These are phyloP conservation scores for Alternaria sp. DNA, from an alignment of 2,329 filamentous ascomycete species.

Conservation along the genomic window DNA sequence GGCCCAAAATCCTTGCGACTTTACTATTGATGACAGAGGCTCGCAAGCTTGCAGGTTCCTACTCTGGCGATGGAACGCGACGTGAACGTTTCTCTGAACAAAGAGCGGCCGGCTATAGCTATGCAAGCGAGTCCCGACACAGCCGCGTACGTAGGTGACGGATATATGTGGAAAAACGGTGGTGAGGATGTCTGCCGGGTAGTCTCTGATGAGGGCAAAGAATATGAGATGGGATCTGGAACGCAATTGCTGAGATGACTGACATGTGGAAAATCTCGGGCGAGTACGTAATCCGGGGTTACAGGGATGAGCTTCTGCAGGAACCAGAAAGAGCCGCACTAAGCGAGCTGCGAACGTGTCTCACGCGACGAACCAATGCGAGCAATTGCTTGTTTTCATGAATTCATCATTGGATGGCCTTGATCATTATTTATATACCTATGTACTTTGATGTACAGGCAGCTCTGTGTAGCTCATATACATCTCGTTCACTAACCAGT, in stretches of 20 bases:
- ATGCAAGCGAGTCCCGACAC: neutral
- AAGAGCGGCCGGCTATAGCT: constrained; percentile 5
- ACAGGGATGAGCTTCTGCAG: constrained; percentile 22
- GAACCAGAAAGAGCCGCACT: constrained; percentile 20
- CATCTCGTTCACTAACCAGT: constrained; percentile 16
- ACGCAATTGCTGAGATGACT: constrained; percentile 19
- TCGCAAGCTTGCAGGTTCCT: neutral
- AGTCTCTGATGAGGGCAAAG: constrained; percentile 1
- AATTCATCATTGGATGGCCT: neutral
- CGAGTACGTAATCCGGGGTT: constrained; percentile 27
- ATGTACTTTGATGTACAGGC: neutral
- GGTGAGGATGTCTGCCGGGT: neutral
- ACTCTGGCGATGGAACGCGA: neutral
- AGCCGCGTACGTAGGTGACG: neutral
- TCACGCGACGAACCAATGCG: neutral
- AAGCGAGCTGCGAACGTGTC: constrained; percentile 12
- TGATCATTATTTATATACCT: neutral
- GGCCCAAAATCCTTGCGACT: neutral
- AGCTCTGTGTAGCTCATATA: neutral
- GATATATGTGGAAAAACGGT: neutral
- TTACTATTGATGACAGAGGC: neutral
- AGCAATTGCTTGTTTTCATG: neutral
- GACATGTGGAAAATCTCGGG: constrained; percentile 23
- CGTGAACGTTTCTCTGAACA: neutral
- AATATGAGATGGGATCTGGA: constrained; percentile 12